Evolutionary conservation across 306 rosid species (phyloP), one percentile per base, ranked within the genome.

Genomic region (Oemleria cerasiformis): DNA sequence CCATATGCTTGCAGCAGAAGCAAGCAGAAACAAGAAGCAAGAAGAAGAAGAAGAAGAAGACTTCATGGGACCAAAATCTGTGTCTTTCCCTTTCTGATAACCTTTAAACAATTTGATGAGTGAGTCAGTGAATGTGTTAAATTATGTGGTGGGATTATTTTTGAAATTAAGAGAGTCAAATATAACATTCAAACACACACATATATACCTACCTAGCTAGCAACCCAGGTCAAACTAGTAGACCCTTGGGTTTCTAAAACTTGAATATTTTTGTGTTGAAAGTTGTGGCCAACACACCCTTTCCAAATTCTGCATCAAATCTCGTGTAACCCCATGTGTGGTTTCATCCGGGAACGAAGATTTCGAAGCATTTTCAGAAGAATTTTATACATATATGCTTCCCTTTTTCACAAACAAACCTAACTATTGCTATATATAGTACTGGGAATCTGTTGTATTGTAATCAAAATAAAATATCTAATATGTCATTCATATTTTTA

Each of bases 21-120:
- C 75, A 63, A 30, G 63, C 61, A 77, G 23, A 30, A 77, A 38
- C 75, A 64, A 43, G 38, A 77, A 34, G 76, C 64, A 70, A 71
- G 58, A 56, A 63, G 56, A 58, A 75, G 36, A 30, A 72, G 57
- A 70, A 71, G 58, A 56, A 63, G 67, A 48, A 63, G 51, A 70
- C 43, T 68, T 70, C 61, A 38, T 16, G 13, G 45, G 51, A 19
- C n/a, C 72, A 51, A 54, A 54, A 21, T 54, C 23, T 43, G n/a
- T 23, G 57, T 50, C 71, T 30, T 30, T 30, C 36, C 36, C 36
- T 30, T 30, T 25, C 1, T 25, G 30, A 25, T 25, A 25, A 25
- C 30, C 30, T 25, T 2, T 25, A 25, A 25, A 25, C 30, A 25
- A 25, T 25, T 25, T 30, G 36, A 30, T 41, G 14, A 61, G 15